Evolutionary conservation across 2,329 filamentous ascomycete species (phyloP), one percentile per base, ranked within the genome.

Genomic region (Colletotrichum lindemuthianum): DNA sequence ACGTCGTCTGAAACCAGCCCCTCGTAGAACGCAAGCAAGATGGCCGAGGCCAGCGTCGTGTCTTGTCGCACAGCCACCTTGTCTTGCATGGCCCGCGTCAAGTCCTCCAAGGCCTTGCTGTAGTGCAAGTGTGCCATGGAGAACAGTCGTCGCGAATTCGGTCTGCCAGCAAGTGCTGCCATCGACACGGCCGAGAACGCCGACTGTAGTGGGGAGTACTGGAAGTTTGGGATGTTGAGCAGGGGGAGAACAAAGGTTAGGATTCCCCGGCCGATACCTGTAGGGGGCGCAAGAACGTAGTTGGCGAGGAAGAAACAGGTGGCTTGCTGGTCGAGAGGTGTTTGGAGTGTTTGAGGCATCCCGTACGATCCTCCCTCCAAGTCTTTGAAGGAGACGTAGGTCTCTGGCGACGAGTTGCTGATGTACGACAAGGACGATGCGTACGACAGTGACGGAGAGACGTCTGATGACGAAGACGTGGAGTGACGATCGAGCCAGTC

Each of bases 1-100:
- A 63, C 60, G 13, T 70, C 61, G 32, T 67, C 69, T 11, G 68
- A 65, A 0, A 70, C 65, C 7, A 71, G 53, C 1, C 66, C 69
- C 52, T 71, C 70, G n/a, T 71, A 71, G n/a, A 71, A 70, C 2
- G 70, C 70, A 9, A 71, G 39, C 24, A 71, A 15, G 9, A 71
- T 71, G 4, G 67, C 60, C 8, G 70, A 61, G 3, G 70, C 70
- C 5, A 71, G 65, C 3, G 68, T 66, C 11, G 66, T 66, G 34
- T 71, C 70, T n/a, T 67, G 57, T 32, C 63, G 54, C 6, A 69
- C 66, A 6, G 59, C 63, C 2, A 65, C 16, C 43, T 63, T 65
- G 40, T 71, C 68, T 37, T 68, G 65, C 51, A 71, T 60, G 32
- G 66, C 65, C 33, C 61, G 59, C 33, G 69, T 71, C 13, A 71